A percentile compares a stretch with the other conserved stretches of the same genome.
phyloP scores from a whole-genome alignment of 2,329 filamentous ascomycete species.

The Mycosphaerella sp. region DNA sequence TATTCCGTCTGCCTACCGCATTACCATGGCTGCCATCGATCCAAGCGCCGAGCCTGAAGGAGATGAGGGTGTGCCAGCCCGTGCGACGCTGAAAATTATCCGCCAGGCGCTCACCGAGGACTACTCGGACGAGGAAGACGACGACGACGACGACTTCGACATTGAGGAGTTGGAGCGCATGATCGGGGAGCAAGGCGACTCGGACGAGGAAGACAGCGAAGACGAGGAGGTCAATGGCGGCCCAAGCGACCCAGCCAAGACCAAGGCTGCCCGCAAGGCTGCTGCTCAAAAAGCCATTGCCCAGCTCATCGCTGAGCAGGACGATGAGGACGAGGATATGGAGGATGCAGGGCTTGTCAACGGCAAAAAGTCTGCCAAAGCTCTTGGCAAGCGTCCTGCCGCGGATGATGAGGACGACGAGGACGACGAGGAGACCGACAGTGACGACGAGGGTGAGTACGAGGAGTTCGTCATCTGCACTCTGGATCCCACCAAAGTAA shows the following conservation, averaged over 20 bases:
- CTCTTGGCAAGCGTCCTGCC: slow-evolving; percentile 59
- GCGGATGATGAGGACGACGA: slow-evolving; percentile 44
- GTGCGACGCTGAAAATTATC: slow-evolving; percentile 86
- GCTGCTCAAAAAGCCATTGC: slow-evolving; percentile 73
- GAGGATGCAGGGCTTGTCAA: slow-evolving; percentile 53
- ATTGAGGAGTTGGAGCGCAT: slow-evolving; percentile 48
- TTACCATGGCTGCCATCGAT: slow-evolving; percentile 98
- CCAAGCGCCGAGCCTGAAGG: slow-evolving; percentile 60
- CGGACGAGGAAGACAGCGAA: slow-evolving; percentile 48
- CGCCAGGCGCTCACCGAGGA: slow-evolving; percentile 60
- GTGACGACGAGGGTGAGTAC: slow-evolving; percentile 60
- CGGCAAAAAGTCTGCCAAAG: slow-evolving; percentile 62
- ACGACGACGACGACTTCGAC: slow-evolving; percentile 50
- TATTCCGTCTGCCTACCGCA: slow-evolving; percentile 82
- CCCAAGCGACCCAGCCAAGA: slow-evolving; percentile 84
- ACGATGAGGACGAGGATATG: slow-evolving; percentile 60
- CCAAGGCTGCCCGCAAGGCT: slow-evolving; percentile 75
- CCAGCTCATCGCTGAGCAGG: slow-evolving; percentile 49
- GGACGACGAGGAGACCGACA: slow-evolving; percentile 47
- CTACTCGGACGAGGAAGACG: slow-evolving; percentile 61
- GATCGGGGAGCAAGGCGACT: slow-evolving; percentile 49
- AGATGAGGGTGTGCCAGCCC: slow-evolving; percentile 48
- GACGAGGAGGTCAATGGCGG: slow-evolving; percentile 78
- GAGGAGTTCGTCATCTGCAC: slow-evolving; percentile 96
- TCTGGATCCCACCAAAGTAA: slow-evolving; percentile 83